These are phyloP conservation scores for Middelhovenomyces tepae DNA, from an alignment of 805 yeast genomes.

Conservation along the genomic window DNA sequence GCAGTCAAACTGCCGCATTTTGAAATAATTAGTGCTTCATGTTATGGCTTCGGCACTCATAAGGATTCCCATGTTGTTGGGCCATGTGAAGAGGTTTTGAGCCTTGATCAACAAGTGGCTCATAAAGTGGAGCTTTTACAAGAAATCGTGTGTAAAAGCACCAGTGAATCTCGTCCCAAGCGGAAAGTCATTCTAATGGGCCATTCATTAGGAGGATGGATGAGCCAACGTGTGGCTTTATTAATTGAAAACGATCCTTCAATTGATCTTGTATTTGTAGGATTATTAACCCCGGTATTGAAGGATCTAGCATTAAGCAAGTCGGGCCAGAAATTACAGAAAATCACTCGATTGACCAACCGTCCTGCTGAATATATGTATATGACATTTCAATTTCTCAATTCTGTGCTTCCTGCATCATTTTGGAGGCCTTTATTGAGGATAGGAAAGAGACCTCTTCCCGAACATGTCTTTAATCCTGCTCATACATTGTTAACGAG, in stretches of 20 bases:
- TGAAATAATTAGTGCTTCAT: conserved; percentile 54
- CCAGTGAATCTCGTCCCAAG: no score
- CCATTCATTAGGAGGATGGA: conserved; percentile 66
- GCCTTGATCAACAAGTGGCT: conserved; percentile 45
- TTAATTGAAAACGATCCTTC: conserved; percentile 17
- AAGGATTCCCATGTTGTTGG: no score
- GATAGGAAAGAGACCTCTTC: no score
- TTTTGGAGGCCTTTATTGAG: no score
- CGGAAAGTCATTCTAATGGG: conserved; percentile 44
- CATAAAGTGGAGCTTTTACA: conserved; percentile 48
- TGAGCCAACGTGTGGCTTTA: conserved; percentile 45
- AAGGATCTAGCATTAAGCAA: conserved; percentile 44
- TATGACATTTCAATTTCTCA: no score
- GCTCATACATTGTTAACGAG: conserved; percentile 38
- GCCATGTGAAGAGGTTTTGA: no score
- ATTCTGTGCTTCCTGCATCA: no score
- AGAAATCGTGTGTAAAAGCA: conserved; percentile 18
- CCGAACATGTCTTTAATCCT: no score
- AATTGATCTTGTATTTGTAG: conserved; percentile 37
- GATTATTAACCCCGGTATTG: conserved; percentile 64
- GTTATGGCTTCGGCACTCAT: conserved; percentile 48
- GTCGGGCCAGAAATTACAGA: conserved; percentile 34
- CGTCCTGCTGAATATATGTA: no score
- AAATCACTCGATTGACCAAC: no score
- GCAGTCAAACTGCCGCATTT: conserved; percentile 35